Evolutionary conservation across 2,329 filamentous ascomycete species (phyloP), one percentile per base, ranked within the genome.

Genomic region (Rugonectria rugulosa): DNA sequence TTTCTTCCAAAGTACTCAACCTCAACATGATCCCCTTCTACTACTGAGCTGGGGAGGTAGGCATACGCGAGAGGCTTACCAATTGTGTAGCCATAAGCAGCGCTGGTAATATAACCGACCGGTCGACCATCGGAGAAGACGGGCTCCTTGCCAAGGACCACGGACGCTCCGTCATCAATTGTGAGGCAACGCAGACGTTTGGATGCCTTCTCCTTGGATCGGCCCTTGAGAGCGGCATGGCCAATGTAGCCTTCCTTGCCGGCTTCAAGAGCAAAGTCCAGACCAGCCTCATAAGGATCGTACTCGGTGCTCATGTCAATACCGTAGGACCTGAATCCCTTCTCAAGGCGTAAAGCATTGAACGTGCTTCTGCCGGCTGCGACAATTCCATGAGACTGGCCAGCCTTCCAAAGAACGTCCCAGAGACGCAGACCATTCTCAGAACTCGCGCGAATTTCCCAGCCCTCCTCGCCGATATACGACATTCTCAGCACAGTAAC

Each of bases 91-190:
- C 81, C 85, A 63, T 87, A 88, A 0, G 81, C 83, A 1, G 85
- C 80, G 46, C 77, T 87, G 2, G 84, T 87, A 21, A 88, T 75
- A 57, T 88, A 88, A 0, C 86, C 85, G 1, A 73, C 74, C 0
- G 78, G 60, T 49, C 77, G 70, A 8, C 77, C 78, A 3, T 78
- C 66, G 12, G 76, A 60, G 50, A 80, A 86, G 0, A 88, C 82
- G 0, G 86, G 85, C 65, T 88, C 85, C 64, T 87, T 87, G 6
- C 85, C 85, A 1, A 88, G 68, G 0, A 87, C 77, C 59, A 87
- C 73, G 0, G 84, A 87, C 5, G 67, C 70, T 0, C 81, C 80
- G 56, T 88, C 83, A 34, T 87, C 76, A 24, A 88, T 63, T 0
- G 78, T 81, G 2, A 88, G 68, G 51, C 81, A 83, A 2, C 81